A percentile compares a stretch with the other conserved stretches of the same genome.
Conservation (phyloP, 2,329 filamentous ascomycete species). For the Metarhizium rileyi region DNA sequence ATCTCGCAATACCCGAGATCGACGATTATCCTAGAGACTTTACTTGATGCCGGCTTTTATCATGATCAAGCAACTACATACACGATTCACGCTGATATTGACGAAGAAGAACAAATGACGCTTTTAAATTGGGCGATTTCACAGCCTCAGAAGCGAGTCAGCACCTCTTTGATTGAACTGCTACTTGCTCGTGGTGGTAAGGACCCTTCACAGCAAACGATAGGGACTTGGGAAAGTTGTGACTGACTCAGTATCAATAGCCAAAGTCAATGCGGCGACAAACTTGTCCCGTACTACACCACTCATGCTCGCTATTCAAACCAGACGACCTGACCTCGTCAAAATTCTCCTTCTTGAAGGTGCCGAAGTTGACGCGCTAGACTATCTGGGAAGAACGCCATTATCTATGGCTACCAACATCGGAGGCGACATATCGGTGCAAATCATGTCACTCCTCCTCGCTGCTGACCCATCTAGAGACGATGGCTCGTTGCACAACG, state of each 20-base stretch:
- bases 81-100: constrained; percentile 33
- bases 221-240: background rate
- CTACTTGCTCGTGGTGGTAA: constrained; percentile 38
- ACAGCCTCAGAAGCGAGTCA: constrained; percentile 54
- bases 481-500: constrained; percentile 59
- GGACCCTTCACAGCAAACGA: constrained; percentile 9
- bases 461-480: constrained; percentile 47
- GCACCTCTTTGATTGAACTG: constrained; percentile 45
- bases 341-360: constrained; percentile 46
- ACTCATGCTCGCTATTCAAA: constrained; percentile 48
- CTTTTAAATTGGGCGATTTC: constrained; percentile 52
- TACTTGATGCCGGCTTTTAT: constrained; percentile 50
- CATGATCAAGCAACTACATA: constrained; percentile 41
- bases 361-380: constrained; percentile 49
- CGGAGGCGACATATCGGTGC: constrained; percentile 41
- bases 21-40: constrained; percentile 36
- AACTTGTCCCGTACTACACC: constrained; percentile 43
- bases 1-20: constrained; percentile 46
- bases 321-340: constrained; percentile 46
- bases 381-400: constrained; percentile 47
- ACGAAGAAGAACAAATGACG: constrained; percentile 45
- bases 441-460: constrained; percentile 45
- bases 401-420: constrained; percentile 49
- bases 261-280: constrained; percentile 48
- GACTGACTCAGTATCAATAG: constrained; percentile 20